Conservation (phyloP, 1,284 basidiomycete genomes). For the Peniophora sp. region DNA sequence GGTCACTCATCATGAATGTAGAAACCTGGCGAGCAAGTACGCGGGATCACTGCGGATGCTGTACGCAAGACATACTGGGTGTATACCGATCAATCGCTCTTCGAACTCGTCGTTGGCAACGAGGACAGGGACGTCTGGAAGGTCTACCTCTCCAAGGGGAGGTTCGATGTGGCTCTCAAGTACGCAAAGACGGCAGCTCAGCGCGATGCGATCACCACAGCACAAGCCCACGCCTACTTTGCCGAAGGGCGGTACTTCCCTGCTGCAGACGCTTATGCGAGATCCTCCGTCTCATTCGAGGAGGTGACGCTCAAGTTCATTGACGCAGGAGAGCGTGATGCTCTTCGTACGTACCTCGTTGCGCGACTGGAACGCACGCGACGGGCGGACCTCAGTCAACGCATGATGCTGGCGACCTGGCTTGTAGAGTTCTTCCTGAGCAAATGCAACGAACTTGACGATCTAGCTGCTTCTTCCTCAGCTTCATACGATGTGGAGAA, state of each 20-base stretch:
- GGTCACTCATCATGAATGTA: conserved; percentile 20
- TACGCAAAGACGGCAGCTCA: conserved; percentile 86
- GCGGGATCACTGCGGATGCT: conserved; percentile 75
- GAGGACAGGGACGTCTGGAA: conserved; percentile 96
- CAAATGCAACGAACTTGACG: conserved; percentile 95
- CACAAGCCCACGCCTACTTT: conserved; percentile 85
- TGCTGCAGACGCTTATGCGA: conserved; percentile 88
- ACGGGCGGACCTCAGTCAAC: conserved; percentile 84
- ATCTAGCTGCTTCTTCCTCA: conserved; percentile 78
- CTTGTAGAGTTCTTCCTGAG: conserved; percentile 95
- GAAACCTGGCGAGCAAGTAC: conserved; percentile 68
- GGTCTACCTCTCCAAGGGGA: conserved; percentile 75
- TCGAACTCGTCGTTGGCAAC: conserved; percentile 81
- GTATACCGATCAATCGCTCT: conserved; percentile 84
- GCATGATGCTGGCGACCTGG: conserved; percentile 99
- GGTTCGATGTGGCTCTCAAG: conserved; percentile 72
- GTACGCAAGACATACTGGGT: conserved; percentile 92
- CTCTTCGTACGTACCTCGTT: conserved; percentile 85
- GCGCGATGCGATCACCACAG: conserved; percentile 76
- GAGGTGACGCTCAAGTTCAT: conserved; percentile 89
- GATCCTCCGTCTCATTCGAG: conserved; percentile 85
- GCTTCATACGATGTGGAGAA: conserved; percentile 84
- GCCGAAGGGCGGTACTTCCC: conserved; percentile 79
- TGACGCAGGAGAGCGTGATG: conserved; percentile 88
- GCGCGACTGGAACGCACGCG: conserved; percentile 78